Conservation (phyloP, 495 filamentous ascomycete genomes). For the Aspergillus heteromorphus region DNA sequence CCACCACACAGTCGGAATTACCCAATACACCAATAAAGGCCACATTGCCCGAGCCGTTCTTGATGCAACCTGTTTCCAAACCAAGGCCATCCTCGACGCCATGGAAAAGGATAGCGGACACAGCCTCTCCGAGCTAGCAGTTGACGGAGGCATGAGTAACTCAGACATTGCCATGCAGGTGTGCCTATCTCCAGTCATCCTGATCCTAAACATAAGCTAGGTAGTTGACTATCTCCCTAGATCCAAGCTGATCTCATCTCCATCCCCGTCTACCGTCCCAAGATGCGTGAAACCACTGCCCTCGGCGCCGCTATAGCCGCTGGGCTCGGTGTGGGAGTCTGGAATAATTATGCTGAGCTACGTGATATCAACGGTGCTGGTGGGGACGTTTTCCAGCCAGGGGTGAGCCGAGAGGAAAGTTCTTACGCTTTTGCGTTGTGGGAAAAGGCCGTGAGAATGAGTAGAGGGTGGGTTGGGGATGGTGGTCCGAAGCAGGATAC, state of each 20-base stretch:
- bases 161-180: constrained; percentile 90
- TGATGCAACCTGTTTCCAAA: constrained; percentile 93
- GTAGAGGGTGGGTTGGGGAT: constrained; percentile 61
- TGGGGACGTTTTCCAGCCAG: constrained; percentile 67
- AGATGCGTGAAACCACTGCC: constrained; percentile 90
- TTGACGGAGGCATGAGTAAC: constrained; percentile 93
- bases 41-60: constrained; percentile 92
- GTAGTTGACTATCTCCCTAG: constrained; percentile 13
- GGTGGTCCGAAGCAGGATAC: background rate
- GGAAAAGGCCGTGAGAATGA: constrained; percentile 83
- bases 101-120: constrained; percentile 93
- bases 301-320: constrained; percentile 94
- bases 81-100: constrained; percentile 87
- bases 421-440: constrained; percentile 65
- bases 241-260: constrained; percentile 41
- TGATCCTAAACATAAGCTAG: too few relatives aligned
- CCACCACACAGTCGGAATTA: constrained; percentile 64
- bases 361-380: constrained; percentile 69
- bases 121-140: constrained; percentile 69
- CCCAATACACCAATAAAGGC: constrained; percentile 82
- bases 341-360: constrained; percentile 76
- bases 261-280: constrained; percentile 41
- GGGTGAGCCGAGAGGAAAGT: constrained; percentile 56
- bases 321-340: constrained; percentile 77
- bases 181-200: background rate